These are phyloP conservation scores for Ustilago tritici DNA, from an alignment of 1,284 basidiomycete species.

Conservation along the genomic window DNA sequence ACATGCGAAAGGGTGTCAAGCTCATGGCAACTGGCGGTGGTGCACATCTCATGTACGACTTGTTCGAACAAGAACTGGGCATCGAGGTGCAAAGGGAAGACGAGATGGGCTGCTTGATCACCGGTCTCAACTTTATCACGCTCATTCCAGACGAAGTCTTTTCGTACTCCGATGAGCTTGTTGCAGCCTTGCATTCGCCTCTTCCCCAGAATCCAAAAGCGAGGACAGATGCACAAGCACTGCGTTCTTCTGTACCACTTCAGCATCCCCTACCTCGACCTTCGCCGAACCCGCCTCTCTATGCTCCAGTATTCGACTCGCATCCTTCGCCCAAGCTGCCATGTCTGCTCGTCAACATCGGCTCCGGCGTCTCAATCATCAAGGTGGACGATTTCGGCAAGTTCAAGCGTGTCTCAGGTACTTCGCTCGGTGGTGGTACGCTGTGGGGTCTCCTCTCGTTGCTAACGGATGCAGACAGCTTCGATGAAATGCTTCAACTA, in stretches of 20 bases:
- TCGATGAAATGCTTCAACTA: conserved; percentile 96
- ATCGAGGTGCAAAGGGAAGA: conserved; percentile 90
- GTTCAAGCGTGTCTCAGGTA: conserved; percentile 96
- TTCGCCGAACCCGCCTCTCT: conserved; percentile 89
- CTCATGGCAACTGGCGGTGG: conserved; percentile 99
- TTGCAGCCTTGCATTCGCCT: conserved; percentile 70
- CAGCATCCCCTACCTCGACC: conserved; percentile 80
- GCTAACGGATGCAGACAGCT: conserved; percentile 92
- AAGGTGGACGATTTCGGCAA: conserved; percentile 94
- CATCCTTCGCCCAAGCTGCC: conserved; percentile 84
- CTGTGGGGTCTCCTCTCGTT: conserved; percentile 95
- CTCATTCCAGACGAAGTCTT: conserved; percentile 98
- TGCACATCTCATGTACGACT: conserved; percentile 91
- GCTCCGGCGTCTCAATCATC: conserved; percentile 96
- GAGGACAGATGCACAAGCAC: conserved; percentile 46
- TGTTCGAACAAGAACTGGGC: conserved; percentile 80
- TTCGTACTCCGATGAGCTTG: conserved; percentile 97
- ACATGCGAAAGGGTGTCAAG: conserved; percentile 93
- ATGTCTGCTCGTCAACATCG: conserved; percentile 97
- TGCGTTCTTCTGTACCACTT: conserved; percentile 45
- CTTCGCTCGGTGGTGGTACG: conserved; percentile 98
- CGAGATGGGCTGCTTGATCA: conserved; percentile 98
- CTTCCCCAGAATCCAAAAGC: conserved; percentile 50
- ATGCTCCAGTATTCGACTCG: conserved; percentile 84
- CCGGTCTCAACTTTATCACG: conserved; percentile 95